Base-by-base conservation (phyloP, 352 stramenopile species). In the Pythium plurisporium region DNA sequence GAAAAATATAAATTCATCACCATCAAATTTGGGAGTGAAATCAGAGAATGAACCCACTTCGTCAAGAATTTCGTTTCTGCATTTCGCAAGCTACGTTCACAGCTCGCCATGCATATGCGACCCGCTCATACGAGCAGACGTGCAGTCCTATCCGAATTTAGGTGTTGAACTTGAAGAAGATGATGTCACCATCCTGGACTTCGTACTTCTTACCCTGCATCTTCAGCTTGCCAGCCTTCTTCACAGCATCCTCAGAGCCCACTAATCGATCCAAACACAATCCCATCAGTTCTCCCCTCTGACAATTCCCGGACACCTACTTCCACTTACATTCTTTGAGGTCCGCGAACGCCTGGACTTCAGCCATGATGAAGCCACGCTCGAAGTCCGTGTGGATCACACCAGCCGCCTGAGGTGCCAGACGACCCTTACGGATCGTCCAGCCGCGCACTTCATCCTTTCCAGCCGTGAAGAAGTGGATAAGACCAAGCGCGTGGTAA, bases 361-460 rank as follows among this genome's bases (percentile, higher is more conserved):
- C 86, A 26, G 95, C 95, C 72, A 91, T 96, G 70, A 99, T 99
- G 73, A 99, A 99, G 53, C 97, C 97, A 72, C 98, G 94, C 82
- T 99, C 97, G 64, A 99, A 99, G 75, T 99, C 97, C 36, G 92
- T 96, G 80, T 99, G 97, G 81, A 99, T 99, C 10, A 98, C 94
- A 70, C 96, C 97, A 37, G 97, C 97, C 48, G 97, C 97, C 73
- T 99, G 96, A 10, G 96, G 97, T 77, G 97, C 97, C 64, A 96
- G 50, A 49, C 89, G 94, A 41, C 96, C 96, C 77, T 98, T 97
- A 62, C 97, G 97, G 56, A 99, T 98, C 15, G 97, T 99, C 98
- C 98, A 99, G 40, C 95, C 96, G 51, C 96, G 84, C 29, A 99
- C 97, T 82, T 99, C 98, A 59, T 99, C 97, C 61, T 96, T 94